A percentile compares a stretch with the other conserved stretches of the same genome.
Evolutionary conservation across 495 filamentous ascomycete species (phyloP).

Genomic region (Geoglossum glabrum): DNA sequence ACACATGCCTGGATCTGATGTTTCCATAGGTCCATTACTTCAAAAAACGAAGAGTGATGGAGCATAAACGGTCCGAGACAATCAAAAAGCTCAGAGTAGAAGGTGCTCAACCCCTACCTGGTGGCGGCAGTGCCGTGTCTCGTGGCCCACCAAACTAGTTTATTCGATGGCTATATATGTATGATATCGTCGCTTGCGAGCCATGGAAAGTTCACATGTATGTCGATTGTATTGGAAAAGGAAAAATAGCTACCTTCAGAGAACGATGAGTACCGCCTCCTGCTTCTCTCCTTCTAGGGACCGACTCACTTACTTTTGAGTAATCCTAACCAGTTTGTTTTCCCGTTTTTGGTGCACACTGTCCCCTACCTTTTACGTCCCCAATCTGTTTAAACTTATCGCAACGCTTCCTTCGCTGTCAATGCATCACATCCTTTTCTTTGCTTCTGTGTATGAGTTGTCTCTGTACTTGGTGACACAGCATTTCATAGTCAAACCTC

Average conservation of each 20-base stretch:
- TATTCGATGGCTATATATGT: background rate
- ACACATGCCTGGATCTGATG: background rate
- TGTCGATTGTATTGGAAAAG: background rate
- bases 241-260: background rate
- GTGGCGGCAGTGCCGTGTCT: background rate
- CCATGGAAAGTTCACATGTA: background rate
- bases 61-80: conserved; percentile 62
- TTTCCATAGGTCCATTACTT: conserved; percentile 72
- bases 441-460: background rate
- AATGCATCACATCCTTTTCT: background rate
- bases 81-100: conserved; percentile 62
- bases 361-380: background rate
- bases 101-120: conserved; percentile 27
- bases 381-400: background rate
- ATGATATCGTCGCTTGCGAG: background rate
- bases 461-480: background rate
- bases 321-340: background rate
- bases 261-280: background rate
- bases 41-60: conserved; percentile 85
- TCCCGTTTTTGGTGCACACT: background rate
- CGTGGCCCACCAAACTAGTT: background rate
- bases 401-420: background rate
- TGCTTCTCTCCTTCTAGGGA: background rate
- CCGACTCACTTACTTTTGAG: background rate
- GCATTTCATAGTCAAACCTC: background rate